phyloP scores from a whole-genome alignment of 805 yeast genomes.

The Cyberlindnera xylosilytica region DNA sequence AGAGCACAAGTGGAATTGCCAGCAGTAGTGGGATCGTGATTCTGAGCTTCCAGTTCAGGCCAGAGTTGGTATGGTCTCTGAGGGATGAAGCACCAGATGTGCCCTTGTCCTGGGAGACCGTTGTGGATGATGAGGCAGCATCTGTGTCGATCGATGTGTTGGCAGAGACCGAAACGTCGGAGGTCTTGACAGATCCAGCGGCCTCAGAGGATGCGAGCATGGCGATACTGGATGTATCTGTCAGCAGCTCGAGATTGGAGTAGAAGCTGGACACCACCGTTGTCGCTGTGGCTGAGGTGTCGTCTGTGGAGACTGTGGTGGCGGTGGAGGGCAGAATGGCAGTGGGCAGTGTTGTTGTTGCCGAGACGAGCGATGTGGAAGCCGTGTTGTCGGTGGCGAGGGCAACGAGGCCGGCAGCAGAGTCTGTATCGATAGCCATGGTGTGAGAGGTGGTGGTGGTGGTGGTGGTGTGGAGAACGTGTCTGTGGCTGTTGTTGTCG shows the following conservation, averaged over 20 bases:
- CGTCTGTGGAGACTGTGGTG: not conserved
- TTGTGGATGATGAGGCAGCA: constrained; percentile 2
- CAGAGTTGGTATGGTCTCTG: not conserved
- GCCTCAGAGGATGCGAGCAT: constrained; percentile 10
- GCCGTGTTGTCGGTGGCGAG: constrained; percentile 14
- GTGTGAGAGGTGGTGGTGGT: not conserved
- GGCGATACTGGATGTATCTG: constrained; percentile 19
- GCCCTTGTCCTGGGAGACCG: constrained; percentile 4
- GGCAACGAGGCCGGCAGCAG: constrained; percentile 3
- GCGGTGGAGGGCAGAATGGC: constrained; percentile 4
- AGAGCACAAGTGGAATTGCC: constrained; percentile 11
- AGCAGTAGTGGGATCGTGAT: constrained; percentile 13
- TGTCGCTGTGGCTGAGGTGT: not conserved
- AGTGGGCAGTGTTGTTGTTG: constrained; percentile 3
- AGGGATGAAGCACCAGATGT: constrained; percentile 11
- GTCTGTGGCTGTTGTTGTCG: not conserved
- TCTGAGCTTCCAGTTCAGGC: constrained; percentile 12
- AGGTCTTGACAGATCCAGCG: not conserved
- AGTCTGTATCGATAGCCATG: constrained; percentile 9
- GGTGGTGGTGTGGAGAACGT: not conserved
- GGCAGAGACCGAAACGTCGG: not conserved
- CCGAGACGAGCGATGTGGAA: constrained; percentile 1
- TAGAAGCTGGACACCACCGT: constrained; percentile 20
- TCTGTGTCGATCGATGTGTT: not conserved
- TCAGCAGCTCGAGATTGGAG: constrained; percentile 18